Base-by-base conservation (phyloP, 1,139 yeast species). In the Eremothecium cymbalariae region DNA sequence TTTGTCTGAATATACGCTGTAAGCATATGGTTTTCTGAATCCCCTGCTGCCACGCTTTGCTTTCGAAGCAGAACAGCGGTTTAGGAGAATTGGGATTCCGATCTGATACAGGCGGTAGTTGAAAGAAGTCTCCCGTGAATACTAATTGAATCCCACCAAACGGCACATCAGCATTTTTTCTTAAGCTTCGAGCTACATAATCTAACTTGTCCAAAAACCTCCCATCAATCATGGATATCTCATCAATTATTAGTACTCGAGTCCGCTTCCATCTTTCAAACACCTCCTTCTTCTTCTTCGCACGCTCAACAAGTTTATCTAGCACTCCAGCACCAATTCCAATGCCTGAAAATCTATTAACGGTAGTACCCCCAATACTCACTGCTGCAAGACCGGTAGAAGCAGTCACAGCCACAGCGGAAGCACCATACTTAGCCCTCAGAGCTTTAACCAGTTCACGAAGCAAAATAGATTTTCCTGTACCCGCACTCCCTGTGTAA, bases 401-500 rank as follows among this genome's bases (percentile, higher is more conserved):
- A 0, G 96, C 96, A 1, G 94, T 81, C 2, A 86, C 75, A 0
- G 90, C 95, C 2, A 86, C 80, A 1, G 65, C 59, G 8, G 64
- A 64, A 2, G 57, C 50, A 2, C 74, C 73, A 36, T 64, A 55
- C 30, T 65, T 59, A 4, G 63, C 56, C 11, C 61, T 55, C 27
- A 77, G 50, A 11, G 57, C 52, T 8, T 57, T 52, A 14, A 85
- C 82, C 22, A 86, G 61, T 26, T 72, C 71, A 32, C 70, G 64
- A 33, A 86, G 61, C 8, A 86, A 70, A 13, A 77, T 77, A 1
- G 95, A 84, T 55, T 86, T 86, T 50, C 97, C 97, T 1, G 96
- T 86, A 50, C 96, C 97, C 0, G 97, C 97, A 25, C 95, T 83
- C 25, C 97, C 97, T 0, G 96, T 80, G 52, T 75, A 81, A 47